Evolutionary conservation across 164 flowering plant species (phyloP).

Genomic region (Macadamia integrifolia): DNA sequence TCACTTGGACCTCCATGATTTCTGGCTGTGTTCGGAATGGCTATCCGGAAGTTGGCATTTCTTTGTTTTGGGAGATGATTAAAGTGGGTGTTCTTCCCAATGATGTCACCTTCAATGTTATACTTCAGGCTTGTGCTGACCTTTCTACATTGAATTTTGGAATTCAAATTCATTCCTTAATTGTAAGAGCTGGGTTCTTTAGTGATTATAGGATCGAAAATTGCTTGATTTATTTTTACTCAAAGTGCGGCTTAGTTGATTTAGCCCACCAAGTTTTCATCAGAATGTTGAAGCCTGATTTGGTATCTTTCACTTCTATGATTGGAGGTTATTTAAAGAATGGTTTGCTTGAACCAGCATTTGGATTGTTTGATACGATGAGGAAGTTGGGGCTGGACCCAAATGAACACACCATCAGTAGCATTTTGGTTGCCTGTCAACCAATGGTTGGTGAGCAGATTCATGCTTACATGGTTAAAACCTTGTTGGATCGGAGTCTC

Average conservation of each 20-base stretch:
- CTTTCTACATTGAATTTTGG: constrained; percentile 5
- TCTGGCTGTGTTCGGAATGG: constrained; percentile 10
- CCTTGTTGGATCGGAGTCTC: constrained; percentile 9
- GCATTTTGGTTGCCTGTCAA: constrained; percentile 9
- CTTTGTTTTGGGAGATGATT: constrained; percentile 13
- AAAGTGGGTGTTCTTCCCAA: constrained; percentile 11
- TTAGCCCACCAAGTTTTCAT: constrained; percentile 11
- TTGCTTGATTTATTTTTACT: constrained; percentile 16
- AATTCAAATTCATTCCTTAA: constrained; percentile 14
- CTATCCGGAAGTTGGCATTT: constrained; percentile 1
- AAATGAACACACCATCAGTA: constrained; percentile 11
- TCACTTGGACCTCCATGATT: constrained; percentile 19
- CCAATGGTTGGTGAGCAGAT: constrained; percentile 10
- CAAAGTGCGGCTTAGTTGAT: constrained; percentile 9
- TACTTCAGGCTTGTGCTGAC: constrained; percentile 18
- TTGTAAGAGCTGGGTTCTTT: constrained; percentile 6
- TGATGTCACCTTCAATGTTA: constrained; percentile 15
- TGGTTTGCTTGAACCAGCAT: constrained; percentile 2
- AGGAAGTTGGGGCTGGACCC: constrained; percentile 7
- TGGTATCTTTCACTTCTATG: constrained; percentile 17
- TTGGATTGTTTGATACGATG: constrained; percentile 11
- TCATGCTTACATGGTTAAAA: constrained; percentile 19
- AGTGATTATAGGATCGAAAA: constrained; percentile 2
- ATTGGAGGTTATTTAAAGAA: constrained; percentile 13
- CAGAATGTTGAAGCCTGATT: constrained; percentile 13